Evolutionary conservation across 2,329 filamentous ascomycete species (phyloP).

Genomic region (Gaeumannomyces tritici): DNA sequence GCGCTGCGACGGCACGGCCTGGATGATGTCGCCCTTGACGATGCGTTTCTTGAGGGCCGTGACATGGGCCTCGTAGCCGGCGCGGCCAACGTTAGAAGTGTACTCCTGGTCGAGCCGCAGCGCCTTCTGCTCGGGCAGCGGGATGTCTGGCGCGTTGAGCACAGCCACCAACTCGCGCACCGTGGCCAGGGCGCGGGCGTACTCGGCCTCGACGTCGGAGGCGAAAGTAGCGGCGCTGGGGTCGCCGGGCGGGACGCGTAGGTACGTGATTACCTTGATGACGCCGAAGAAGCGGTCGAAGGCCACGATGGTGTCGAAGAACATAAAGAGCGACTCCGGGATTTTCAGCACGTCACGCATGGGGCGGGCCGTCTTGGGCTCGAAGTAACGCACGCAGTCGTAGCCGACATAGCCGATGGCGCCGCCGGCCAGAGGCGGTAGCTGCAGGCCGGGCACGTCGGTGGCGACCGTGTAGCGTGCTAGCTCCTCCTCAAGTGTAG

Average conservation of each 20-base stretch:
- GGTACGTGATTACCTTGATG: conserved; percentile 87
- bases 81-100: conserved; percentile 81
- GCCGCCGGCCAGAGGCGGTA: conserved; percentile 83
- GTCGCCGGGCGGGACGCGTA: conserved; percentile 46
- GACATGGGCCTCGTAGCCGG: conserved; percentile 88
- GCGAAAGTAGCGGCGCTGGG: conserved; percentile 18
- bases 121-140: conserved; percentile 65
- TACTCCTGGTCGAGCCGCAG: conserved; percentile 69
- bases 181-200: conserved; percentile 54
- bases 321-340: conserved; percentile 93
- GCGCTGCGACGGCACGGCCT: conserved; percentile 90
- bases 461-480: conserved; percentile 63
- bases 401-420: conserved; percentile 96
- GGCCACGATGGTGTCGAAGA: conserved; percentile 88
- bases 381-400: conserved; percentile 87
- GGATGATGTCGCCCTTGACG: conserved; percentile 86
- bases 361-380: conserved; percentile 85
- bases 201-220: conserved; percentile 51
- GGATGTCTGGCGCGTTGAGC: conserved; percentile 64
- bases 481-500: conserved; percentile 72
- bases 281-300: conserved; percentile 93
- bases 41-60: conserved; percentile 84
- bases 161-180: conserved; percentile 61
- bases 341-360: conserved; percentile 83
- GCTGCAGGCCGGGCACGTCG: conserved; percentile 67